A percentile compares a stretch with the other conserved stretches of the same genome.
phyloP scores from a whole-genome alignment of 2,329 filamentous ascomycete genomes.

The Didymella segeticola region DNA sequence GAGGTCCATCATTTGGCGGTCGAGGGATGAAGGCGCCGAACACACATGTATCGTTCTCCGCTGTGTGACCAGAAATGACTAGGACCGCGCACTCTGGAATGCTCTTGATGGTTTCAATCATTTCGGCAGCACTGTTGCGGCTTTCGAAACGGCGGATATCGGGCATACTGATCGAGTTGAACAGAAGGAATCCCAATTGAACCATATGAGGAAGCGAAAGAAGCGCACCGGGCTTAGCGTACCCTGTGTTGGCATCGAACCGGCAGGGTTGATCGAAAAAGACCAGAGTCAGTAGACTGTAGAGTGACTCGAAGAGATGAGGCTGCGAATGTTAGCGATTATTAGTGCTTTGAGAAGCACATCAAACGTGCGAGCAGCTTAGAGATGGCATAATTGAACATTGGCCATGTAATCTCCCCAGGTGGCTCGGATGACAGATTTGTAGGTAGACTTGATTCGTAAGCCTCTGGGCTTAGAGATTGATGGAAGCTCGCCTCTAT shows the following conservation, averaged over 20 bases:
- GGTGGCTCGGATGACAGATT: neutral
- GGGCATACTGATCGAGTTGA: conserved; percentile 1
- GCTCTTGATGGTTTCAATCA: neutral
- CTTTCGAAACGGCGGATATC: neutral
- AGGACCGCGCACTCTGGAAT: neutral
- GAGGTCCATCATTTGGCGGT: neutral
- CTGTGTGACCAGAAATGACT: neutral
- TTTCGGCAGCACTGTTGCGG: neutral
- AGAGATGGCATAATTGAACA: neutral
- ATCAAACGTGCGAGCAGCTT: neutral
- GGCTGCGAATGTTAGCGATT: neutral
- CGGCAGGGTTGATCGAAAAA: neutral
- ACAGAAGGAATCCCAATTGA: conserved; percentile 1
- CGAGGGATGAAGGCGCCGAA: neutral
- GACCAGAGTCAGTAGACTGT: neutral
- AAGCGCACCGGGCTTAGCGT: neutral
- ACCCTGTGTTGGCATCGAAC: conserved; percentile 1
- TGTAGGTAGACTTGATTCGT: neutral
- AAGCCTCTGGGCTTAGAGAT: neutral
- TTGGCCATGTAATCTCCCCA: neutral
- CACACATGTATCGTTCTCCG: neutral
- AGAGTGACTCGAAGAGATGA: neutral
- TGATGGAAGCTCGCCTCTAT: neutral
- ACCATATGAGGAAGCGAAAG: conserved; percentile 6
- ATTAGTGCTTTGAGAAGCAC: neutral